Conservation (phyloP, 192 early-diverging fungal genomes). For the Geranomyces variabilis region DNA sequence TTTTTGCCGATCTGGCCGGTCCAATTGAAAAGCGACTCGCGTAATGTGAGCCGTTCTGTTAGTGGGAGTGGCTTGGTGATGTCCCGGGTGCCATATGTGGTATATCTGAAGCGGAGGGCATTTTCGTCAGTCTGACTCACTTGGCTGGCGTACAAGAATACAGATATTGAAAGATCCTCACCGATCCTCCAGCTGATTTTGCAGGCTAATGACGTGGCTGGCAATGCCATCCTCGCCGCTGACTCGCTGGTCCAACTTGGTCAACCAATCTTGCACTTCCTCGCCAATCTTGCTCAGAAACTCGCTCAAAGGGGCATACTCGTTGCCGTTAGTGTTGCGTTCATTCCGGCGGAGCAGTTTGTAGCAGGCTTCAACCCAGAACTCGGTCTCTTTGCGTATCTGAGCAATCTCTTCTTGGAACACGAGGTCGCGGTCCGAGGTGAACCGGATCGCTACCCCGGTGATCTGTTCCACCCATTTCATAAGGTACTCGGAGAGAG, state of each 20-base stretch:
- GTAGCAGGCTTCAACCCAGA: constrained; percentile 51
- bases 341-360: constrained; percentile 55
- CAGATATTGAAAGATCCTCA: constrained; percentile 3
- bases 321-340: constrained; percentile 51
- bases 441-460: constrained; percentile 54
- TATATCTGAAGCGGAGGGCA: constrained; percentile 33
- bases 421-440: constrained; percentile 52
- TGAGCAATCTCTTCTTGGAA: constrained; percentile 53
- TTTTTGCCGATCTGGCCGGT: constrained; percentile 46
- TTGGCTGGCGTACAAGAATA: background rate
- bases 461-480: constrained; percentile 56
- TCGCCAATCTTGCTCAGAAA: constrained; percentile 40
- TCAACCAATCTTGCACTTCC: constrained; percentile 60
- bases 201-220: constrained; percentile 49
- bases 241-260: constrained; percentile 51
- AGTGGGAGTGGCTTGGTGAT: constrained; percentile 45
- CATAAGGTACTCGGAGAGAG: constrained; percentile 46
- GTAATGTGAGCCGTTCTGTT: constrained; percentile 43
- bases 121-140: background rate
- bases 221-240: constrained; percentile 63
- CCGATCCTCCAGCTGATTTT: constrained; percentile 65
- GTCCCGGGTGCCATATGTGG: constrained; percentile 49
- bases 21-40: constrained; percentile 51
- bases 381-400: constrained; percentile 48
- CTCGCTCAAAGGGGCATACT: constrained; percentile 50